Conservation (phyloP, 257 asterid species). For the Penstemon newberryi region DNA sequence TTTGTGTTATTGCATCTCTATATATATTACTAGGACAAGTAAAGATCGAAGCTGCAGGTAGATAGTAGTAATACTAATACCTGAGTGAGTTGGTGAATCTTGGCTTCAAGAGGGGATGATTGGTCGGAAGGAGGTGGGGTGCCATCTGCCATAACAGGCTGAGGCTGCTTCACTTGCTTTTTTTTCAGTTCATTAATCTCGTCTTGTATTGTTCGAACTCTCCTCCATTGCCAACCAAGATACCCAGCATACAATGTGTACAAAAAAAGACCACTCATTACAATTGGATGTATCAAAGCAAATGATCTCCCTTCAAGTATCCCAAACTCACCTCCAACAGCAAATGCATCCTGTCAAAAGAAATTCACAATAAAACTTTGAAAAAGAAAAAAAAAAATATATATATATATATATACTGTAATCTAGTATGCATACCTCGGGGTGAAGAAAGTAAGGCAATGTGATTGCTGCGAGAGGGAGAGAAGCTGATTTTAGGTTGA, state of each 20-base stretch:
- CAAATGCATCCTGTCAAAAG: slow-evolving; percentile 50
- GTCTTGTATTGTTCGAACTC: slow-evolving; percentile 74
- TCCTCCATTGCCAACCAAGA: slow-evolving; percentile 99
- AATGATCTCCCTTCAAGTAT: slow-evolving; percentile 80
- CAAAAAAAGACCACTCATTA: slow-evolving; percentile 67
- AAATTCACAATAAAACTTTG: no score
- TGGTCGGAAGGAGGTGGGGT: slow-evolving; percentile 39
- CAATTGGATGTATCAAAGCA: slow-evolving; percentile 79
- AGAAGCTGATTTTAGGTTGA: no score
- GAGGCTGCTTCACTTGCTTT: slow-evolving; percentile 41
- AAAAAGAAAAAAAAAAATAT: no score
- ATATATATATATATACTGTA: no score
- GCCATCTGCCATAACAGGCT: slow-evolving; percentile 71
- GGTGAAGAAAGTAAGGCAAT: no score
- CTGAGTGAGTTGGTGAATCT: slow-evolving; percentile 86
- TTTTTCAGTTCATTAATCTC: slow-evolving; percentile 82
- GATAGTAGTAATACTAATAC: slow-evolving; percentile 42
- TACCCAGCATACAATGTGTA: slow-evolving; percentile 86
- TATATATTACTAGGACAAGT: no score
- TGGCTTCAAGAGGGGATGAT: slow-evolving; percentile 71
- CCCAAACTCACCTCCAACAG: slow-evolving; percentile 83
- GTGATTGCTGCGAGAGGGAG: no score
- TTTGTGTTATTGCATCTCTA: no score
- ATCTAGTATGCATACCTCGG: no score
- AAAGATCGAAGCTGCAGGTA: no score